Percentiles rank a stretch among this genome's conserved stretches.
phyloP scores from a whole-genome alignment of 805 yeast species.

The Saccharomycopsis guyanensis region DNA sequence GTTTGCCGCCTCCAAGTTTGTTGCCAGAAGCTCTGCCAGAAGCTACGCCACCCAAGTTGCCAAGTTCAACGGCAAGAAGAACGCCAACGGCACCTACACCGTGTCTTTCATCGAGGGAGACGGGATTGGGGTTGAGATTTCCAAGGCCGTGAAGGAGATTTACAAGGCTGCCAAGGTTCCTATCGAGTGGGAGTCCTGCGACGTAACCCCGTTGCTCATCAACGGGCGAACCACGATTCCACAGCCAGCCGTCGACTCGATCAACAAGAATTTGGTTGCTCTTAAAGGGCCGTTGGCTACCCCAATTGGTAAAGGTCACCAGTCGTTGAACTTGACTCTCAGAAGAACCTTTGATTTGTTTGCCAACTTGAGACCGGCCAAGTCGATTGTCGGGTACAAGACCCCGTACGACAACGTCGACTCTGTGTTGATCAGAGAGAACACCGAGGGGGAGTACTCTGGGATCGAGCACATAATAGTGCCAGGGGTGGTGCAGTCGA shows the following conservation, averaged over 20 bases:
- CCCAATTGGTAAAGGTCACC: slow-evolving; percentile 98
- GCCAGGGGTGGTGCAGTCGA: slow-evolving; percentile 97
- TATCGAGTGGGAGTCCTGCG: slow-evolving; percentile 94
- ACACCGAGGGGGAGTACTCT: slow-evolving; percentile 99
- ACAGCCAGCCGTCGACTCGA: slow-evolving; percentile 82
- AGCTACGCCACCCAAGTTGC: slow-evolving; percentile 43
- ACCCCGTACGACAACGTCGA: slow-evolving; percentile 82
- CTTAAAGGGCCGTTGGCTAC: slow-evolving; percentile 98
- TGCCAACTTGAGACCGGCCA: slow-evolving; percentile 97
- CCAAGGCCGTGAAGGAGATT: slow-evolving; percentile 87
- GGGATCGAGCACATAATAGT: slow-evolving; percentile 98
- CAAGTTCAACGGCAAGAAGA: slow-evolving; percentile 57
- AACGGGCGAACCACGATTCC: slow-evolving; percentile 94
- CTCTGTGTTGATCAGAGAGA: slow-evolving; percentile 95
- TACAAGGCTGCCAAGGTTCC: slow-evolving; percentile 94
- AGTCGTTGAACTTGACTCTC: slow-evolving; percentile 91
- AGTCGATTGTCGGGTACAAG: slow-evolving; percentile 85
- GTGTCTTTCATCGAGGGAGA: slow-evolving; percentile 98
- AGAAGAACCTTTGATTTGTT: slow-evolving; percentile 94
- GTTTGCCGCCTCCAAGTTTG: not conserved
- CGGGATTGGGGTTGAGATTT: slow-evolving; percentile 95
- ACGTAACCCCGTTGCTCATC: slow-evolving; percentile 86
- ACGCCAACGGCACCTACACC: slow-evolving; percentile 75
- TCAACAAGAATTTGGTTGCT: slow-evolving; percentile 89
- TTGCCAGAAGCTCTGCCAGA: slow-evolving; percentile 13